Base-by-base conservation (phyloP, 768 basidiomycete genomes). In the Paxillus involutus region DNA sequence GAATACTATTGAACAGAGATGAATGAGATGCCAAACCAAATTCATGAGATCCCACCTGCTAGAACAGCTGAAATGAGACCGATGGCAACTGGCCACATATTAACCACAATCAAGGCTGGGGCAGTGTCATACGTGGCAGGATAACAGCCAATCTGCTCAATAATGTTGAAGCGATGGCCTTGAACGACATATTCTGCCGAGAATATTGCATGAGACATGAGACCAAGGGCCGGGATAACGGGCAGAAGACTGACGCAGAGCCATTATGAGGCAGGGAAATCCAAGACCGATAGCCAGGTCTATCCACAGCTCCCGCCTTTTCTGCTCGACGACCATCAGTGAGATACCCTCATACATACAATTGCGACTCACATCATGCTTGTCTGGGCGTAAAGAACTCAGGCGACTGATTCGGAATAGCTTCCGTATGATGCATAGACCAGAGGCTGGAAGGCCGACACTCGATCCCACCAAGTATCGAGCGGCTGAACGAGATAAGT, bases 361-460 rank as follows among this genome's bases (percentile, higher is more conserved):
- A 19, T 26, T 26, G 35, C 29, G 13, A 7, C 59, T 55, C 39
- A 77, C 77, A 54, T 75, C 65, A 6, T 59, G 60, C n/a, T 44
- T 47, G 5, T 43, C n/a, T 17, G 16, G 9, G 51, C 17, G 17
- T 16, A 33, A 14, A 19, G 41, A 13, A 35, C 33, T 12, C 32
- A 48, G 19, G 17, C 36, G 70, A 9, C 82, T 77, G 45, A 86
- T 84, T 57, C 77, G 71, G 66, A 85, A 87, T 5, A 89, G 76
- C 14, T 85, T 79, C 16, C 81, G 78, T 60, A 81, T 82, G 63
- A 84, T 85, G 64, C 80, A 82, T 4, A 84, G 71, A 4, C 79
- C 80, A 10, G 79, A 72, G 2, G 80, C 77, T 6, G 83, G 81
- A 54, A 84, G 73, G 1, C 75, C 84, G 47, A 80, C 72, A 43